phyloP scores from a whole-genome alignment of 805 yeast species.

The Wickerhamiella lipophila region DNA sequence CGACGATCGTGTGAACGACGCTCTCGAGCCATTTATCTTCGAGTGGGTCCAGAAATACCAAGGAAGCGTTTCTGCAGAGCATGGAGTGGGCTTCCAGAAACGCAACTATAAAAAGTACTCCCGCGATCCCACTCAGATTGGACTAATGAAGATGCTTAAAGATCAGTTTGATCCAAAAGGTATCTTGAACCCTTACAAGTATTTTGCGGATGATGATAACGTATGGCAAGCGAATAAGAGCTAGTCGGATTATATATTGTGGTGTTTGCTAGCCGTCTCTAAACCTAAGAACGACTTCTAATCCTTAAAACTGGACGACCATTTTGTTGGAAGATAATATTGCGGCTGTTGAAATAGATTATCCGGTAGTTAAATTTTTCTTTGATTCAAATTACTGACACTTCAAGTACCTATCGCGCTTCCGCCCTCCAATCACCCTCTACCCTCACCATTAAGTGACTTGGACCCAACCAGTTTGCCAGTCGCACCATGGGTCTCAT shows the following conservation, averaged over 20 bases:
- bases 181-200: conserved; percentile 89
- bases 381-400: no score
- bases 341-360: no score
- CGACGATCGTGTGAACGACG: conserved; percentile 58
- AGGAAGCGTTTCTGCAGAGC: conserved; percentile 92
- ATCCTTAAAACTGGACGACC: no score
- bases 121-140: conserved; percentile 56
- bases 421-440: no score
- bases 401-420: no score
- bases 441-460: no score
- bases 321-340: no score
- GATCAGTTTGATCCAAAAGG: conserved; percentile 75
- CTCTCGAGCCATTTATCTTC: conserved; percentile 82
- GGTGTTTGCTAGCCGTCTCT: no score
- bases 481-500: conserved; percentile 27
- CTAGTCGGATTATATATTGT: no score
- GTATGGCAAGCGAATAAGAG: not conserved
- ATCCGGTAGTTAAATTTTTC: no score
- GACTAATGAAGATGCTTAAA: conserved; percentile 64
- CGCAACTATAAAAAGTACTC: conserved; percentile 73
- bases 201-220: conserved; percentile 34
- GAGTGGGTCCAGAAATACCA: conserved; percentile 52
- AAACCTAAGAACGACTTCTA: no score
- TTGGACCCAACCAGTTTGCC: no score
- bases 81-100: conserved; percentile 92